Conservation (phyloP, 2,329 filamentous ascomycete species). For the Ophiostoma pallidulum region DNA sequence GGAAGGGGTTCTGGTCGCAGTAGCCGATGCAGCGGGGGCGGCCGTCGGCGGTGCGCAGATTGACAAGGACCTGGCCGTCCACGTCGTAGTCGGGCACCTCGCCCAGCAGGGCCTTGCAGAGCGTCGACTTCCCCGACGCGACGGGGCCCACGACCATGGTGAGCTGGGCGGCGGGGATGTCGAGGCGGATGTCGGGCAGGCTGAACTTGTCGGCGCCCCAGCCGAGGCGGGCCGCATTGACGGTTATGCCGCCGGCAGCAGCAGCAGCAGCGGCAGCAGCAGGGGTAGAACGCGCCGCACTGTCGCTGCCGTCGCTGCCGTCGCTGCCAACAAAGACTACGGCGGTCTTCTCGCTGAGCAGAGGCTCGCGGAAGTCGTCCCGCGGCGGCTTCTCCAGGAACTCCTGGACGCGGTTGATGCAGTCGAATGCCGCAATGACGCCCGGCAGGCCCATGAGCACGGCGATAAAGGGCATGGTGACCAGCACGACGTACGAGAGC, state of each 20-base stretch:
- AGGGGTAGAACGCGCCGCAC: too few relatives aligned
- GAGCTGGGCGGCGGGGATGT: slow-evolving; percentile 23
- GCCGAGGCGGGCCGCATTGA: slow-evolving; percentile 22
- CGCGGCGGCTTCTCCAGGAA: slow-evolving; percentile 27
- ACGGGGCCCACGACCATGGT: slow-evolving; percentile 34
- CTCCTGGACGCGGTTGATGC: slow-evolving; percentile 27
- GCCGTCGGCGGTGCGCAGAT: slow-evolving; percentile 10
- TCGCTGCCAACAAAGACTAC: too few relatives aligned
- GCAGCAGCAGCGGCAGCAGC: too few relatives aligned
- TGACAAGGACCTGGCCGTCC: slow-evolving; percentile 16
- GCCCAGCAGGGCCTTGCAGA: slow-evolving; percentile 32
- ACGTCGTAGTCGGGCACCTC: slow-evolving; percentile 25
- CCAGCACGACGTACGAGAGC: slow-evolving; percentile 27
- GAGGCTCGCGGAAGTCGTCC: slow-evolving; percentile 20
- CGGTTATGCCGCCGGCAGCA: not conserved
- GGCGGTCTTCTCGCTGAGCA: slow-evolving; percentile 2
- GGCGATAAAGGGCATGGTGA: slow-evolving; percentile 24
- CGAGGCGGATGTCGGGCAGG: slow-evolving; percentile 27
- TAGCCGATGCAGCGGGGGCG: slow-evolving; percentile 24
- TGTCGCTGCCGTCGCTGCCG: not conserved
- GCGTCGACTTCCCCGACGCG: slow-evolving; percentile 35
- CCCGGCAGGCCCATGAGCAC: slow-evolving; percentile 27
- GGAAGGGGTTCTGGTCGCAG: slow-evolving; percentile 29
- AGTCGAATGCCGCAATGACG: slow-evolving; percentile 25
- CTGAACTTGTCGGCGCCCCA: slow-evolving; percentile 25